Evolutionary conservation across 768 basidiomycete genomes (phyloP).

Genomic region (Pisolithus orientalis): DNA sequence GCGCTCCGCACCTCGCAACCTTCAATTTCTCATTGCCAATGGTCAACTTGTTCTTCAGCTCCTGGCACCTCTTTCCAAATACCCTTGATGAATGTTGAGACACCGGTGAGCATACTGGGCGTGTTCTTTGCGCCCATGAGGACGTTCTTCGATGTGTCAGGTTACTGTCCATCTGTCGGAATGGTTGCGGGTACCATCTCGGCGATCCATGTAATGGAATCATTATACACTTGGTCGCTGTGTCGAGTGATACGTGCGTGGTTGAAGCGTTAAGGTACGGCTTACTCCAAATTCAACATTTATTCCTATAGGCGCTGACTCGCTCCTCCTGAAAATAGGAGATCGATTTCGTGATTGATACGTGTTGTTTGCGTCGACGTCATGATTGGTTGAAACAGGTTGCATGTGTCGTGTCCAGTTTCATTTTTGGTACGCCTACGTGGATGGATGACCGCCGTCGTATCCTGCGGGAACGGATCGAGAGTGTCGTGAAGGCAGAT

Average conservation of each 20-base stretch:
- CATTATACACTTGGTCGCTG: constrained; percentile 24
- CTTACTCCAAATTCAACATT: too few species aligned
- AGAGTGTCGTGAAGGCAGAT: constrained; percentile 74
- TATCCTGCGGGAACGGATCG: constrained; percentile 64
- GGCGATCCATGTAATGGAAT: constrained; percentile 18
- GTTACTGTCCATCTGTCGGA: constrained; percentile 12
- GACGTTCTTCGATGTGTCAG: constrained; percentile 7
- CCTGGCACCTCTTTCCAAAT: constrained; percentile 11
- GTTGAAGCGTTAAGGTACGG: constrained; percentile 14
- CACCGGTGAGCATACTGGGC: constrained; percentile 10
- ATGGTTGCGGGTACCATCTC: constrained; percentile 2
- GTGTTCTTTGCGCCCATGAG: constrained; percentile 17
- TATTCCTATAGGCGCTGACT: too few species aligned
- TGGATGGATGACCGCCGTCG: constrained; percentile 48
- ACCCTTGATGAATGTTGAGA: neutral
- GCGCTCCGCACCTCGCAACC: constrained; percentile 52
- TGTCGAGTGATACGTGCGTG: constrained; percentile 24
- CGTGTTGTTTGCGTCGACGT: too few species aligned
- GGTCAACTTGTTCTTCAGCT: constrained; percentile 10
- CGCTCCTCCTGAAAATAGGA: too few species aligned
- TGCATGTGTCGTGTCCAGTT: constrained; percentile 45
- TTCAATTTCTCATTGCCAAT: constrained; percentile 45
- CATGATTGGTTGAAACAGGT: constrained; percentile 29
- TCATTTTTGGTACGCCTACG: constrained; percentile 49
- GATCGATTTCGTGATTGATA: too few species aligned